A percentile compares a stretch with the other conserved stretches of the same genome.
Evolutionary conservation across 208 protist genomes (phyloP).

Genomic region (Trypanosoma melophagium): DNA sequence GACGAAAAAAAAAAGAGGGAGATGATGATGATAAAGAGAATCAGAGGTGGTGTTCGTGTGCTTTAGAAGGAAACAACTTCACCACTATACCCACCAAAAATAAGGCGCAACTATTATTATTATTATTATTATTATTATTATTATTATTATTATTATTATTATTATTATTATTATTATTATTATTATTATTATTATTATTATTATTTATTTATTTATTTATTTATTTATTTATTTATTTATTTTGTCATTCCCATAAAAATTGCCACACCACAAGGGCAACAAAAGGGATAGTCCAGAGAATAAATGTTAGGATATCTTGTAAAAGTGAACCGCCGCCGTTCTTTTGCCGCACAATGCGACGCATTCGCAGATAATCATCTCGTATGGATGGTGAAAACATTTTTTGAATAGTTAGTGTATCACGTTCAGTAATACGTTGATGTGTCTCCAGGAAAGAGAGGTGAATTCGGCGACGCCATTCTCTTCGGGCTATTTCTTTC

Average conservation of each 20-base stretch:
- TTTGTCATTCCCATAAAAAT: not conserved
- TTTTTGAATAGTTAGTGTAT: not conserved
- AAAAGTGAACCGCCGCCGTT: not conserved
- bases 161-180: too few relatives aligned
- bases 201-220: not conserved
- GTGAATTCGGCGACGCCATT: not conserved
- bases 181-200: too few relatives aligned
- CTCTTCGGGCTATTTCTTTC: not conserved
- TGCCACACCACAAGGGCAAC: slow-evolving; percentile 6
- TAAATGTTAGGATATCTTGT: not conserved
- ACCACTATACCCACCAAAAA: too few relatives aligned
- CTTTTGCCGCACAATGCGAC: not conserved
- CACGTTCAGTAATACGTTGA: not conserved
- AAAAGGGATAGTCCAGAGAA: slow-evolving; percentile 4
- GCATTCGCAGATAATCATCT: slow-evolving; percentile 14
- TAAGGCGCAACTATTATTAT: too few relatives aligned
- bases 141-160: too few relatives aligned
- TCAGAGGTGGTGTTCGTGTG: too few relatives aligned
- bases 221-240: not conserved
- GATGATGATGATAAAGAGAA: too few relatives aligned
- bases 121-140: too few relatives aligned
- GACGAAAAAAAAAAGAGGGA: too few relatives aligned
- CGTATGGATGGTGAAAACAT: not conserved
- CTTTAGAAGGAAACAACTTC: too few relatives aligned
- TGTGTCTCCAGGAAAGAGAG: slow-evolving; percentile 3